Conservation (phyloP, 73 alveolate genomes). For the Paramecium biaurelia region DNA sequence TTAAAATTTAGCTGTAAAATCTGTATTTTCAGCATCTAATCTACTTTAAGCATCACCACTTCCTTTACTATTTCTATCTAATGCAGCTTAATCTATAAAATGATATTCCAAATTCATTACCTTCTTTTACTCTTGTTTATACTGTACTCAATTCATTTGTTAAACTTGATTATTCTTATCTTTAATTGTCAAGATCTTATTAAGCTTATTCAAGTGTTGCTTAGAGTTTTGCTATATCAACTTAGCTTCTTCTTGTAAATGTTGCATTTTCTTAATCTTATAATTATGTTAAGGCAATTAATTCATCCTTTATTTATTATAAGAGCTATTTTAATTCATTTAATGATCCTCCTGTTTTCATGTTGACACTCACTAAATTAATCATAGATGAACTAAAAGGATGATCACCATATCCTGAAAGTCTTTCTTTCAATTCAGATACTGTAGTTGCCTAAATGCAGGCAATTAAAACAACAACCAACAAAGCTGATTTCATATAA, state of each 20-base stretch:
- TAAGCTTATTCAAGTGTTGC: slow-evolving; percentile 26
- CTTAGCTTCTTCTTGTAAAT: slow-evolving; percentile 37
- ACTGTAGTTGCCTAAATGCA: slow-evolving; percentile 12
- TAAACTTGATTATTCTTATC: slow-evolving; percentile 8
- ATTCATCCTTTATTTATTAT: slow-evolving; percentile 30
- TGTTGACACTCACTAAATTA: not conserved
- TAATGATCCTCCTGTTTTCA: slow-evolving; percentile 43
- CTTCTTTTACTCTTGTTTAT: slow-evolving; percentile 1
- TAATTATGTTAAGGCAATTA: not conserved
- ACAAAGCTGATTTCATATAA: slow-evolving; percentile 7
- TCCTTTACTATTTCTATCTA: slow-evolving; percentile 28
- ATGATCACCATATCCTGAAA: slow-evolving; percentile 13
- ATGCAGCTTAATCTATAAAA: slow-evolving; percentile 20
- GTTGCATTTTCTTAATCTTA: not conserved
- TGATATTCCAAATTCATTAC: not conserved
- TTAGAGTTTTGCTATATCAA: slow-evolving; percentile 4
- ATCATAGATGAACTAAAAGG: slow-evolving; percentile 18
- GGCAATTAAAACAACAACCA: slow-evolving; percentile 23
- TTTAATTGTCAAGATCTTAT: slow-evolving; percentile 16
- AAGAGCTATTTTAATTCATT: slow-evolving; percentile 13
- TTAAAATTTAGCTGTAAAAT: not conserved
- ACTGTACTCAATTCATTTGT: not conserved
- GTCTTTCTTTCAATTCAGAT: not conserved
- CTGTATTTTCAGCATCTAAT: slow-evolving; percentile 33
- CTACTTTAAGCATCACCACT: slow-evolving; percentile 18